Conservation (phyloP, 140 eudicot species). For the Flaveria floridana region DNA sequence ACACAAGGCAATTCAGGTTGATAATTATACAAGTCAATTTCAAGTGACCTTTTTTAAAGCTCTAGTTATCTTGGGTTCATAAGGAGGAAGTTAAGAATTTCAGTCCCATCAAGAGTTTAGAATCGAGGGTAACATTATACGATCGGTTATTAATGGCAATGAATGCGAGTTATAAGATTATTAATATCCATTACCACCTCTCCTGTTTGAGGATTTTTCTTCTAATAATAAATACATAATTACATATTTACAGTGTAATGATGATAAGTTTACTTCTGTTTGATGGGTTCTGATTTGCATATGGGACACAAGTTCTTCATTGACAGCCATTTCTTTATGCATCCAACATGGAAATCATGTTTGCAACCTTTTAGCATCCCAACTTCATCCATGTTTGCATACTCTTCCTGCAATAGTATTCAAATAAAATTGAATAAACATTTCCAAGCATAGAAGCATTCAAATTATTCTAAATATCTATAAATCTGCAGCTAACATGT, state of each 20-base stretch:
- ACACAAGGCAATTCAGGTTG: too few species aligned
- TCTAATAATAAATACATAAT: conserved; percentile 19
- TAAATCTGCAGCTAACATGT: neutral
- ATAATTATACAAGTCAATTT: too few species aligned
- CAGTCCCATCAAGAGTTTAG: too few species aligned
- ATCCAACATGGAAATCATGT: conserved; percentile 64
- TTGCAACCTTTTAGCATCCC: conserved; percentile 57
- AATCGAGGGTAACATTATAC: too few species aligned
- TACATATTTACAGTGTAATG: conserved; percentile 19
- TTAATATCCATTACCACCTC: conserved; percentile 17
- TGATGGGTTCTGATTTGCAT: conserved; percentile 53
- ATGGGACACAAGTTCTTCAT: conserved; percentile 70
- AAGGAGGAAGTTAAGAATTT: too few species aligned
- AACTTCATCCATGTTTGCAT: conserved; percentile 56
- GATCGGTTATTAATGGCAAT: too few species aligned
- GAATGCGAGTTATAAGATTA: neutral
- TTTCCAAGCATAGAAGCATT: neutral
- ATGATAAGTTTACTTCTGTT: conserved; percentile 34
- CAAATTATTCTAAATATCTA: neutral
- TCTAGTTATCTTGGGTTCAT: too few species aligned
- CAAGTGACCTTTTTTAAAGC: too few species aligned
- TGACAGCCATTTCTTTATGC: conserved; percentile 61
- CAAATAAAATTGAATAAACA: neutral
- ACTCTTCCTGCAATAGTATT: conserved; percentile 55
- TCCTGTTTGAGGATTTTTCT: conserved; percentile 11